phyloP scores from a whole-genome alignment of 2,329 filamentous ascomycete species.

The Colletotrichum tamarilloi region DNA sequence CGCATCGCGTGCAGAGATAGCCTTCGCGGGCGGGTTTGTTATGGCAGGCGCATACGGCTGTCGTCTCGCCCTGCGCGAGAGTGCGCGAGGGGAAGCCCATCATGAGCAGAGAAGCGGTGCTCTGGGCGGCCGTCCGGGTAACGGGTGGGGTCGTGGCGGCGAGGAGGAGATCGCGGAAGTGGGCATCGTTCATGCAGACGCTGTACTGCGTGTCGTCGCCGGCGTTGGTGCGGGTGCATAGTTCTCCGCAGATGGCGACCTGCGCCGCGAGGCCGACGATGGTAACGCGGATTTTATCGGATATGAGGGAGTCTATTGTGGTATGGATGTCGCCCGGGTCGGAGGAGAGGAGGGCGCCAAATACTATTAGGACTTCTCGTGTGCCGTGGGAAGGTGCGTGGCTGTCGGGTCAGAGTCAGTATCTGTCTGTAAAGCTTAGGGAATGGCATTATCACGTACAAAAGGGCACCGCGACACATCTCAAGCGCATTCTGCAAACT shows the following conservation, averaged over 20 bases:
- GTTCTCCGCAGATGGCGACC: constrained; percentile 90
- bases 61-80: constrained; percentile 72
- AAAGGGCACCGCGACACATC: constrained; percentile 93
- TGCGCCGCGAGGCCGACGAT: constrained; percentile 93
- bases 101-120: constrained; percentile 80
- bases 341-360: constrained; percentile 88
- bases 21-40: constrained; percentile 84
- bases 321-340: constrained; percentile 97
- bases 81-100: constrained; percentile 97
- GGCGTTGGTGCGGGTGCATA: constrained; percentile 88
- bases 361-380: constrained; percentile 90
- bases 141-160: constrained; percentile 90
- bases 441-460: constrained; percentile 62
- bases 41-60: constrained; percentile 91
- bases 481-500: constrained; percentile 95
- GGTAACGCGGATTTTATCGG: constrained; percentile 86
- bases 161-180: constrained; percentile 91
- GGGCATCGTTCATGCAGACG: constrained; percentile 79
- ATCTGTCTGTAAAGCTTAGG: not conserved
- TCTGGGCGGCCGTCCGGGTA: constrained; percentile 72
- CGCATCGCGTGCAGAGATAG: constrained; percentile 91
- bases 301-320: constrained; percentile 82
- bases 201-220: constrained; percentile 82
- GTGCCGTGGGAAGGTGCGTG: constrained; percentile 95
- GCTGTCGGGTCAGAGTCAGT: constrained; percentile 53